Evolutionary conservation across 805 yeast genomes (phyloP), one percentile per base, ranked within the genome.

Genomic region (Danielia oregonensis): DNA sequence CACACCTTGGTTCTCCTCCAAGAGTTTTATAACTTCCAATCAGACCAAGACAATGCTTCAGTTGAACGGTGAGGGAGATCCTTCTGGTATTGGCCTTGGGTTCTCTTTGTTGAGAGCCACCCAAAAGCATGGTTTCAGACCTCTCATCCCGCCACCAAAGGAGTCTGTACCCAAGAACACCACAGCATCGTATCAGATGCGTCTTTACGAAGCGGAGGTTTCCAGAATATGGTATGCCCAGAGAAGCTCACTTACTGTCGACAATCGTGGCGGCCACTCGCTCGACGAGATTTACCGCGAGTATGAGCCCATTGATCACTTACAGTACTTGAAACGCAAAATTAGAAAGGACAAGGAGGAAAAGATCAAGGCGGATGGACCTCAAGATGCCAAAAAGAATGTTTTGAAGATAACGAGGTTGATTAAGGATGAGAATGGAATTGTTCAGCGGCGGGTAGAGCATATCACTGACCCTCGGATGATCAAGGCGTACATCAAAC

Each of bases 11-110:
- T 89, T 86, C 56, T 70, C 82, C n/a, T 80, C 96, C 0, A 73
- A 87, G 41, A 93, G 93, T 58, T 93, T 93, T 53, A 78, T 89
- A 35, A 86, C 80, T 56, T 93, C 97, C 2, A 88, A 95, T 16
- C 97, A 89, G 55, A 95, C 96, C 36, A 89, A 94, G 51, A 94
- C 97, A 0, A 93, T 93, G 97, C 70, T 93, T 27, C 96, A 88
- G 53, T 75, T 93, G 17, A 86, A 86, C 54, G 96, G 96, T 10
- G 89, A 82, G 35, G 97, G 97, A 31, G 97, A 93, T 57, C 95
- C 96, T 2, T 79, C 95, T 0, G 95, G 95, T 16, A 78, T 85
- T 43, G 93, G 95, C 2, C 84, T 86, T 44, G 95, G 91, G 0
- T 85, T 85, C 46, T 86, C 96, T 7, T 84, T 91, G 46, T 68